Conservation (phyloP, 2,329 filamentous ascomycete species). For the Aspergillus viridinutans region DNA sequence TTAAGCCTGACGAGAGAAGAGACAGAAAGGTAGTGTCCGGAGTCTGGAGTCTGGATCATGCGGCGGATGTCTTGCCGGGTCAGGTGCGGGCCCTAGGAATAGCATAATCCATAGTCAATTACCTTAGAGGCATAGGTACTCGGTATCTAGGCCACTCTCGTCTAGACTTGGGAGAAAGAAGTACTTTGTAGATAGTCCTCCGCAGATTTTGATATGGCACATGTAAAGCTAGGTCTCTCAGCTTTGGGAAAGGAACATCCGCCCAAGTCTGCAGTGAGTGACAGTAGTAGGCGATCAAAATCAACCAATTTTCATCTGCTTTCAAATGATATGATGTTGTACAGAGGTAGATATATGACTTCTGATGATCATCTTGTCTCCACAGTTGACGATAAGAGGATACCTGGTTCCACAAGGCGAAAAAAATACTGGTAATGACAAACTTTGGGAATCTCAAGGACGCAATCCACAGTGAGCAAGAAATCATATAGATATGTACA, state of each 20-base stretch:
- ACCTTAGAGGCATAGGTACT: neutral
- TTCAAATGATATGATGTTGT: neutral
- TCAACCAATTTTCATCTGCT: neutral
- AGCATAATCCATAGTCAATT: neutral
- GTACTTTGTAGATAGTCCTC: neutral
- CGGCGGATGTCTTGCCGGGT: constrained; percentile 3
- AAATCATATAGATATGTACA: neutral
- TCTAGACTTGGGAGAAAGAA: neutral
- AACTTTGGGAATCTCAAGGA: neutral
- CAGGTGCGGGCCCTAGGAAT: constrained; percentile 4
- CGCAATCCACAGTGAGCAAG: neutral
- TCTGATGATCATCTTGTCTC: neutral
- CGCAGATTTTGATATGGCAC: neutral
- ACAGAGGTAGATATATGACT: neutral
- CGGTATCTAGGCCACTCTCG: neutral
- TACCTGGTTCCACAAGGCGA: neutral
- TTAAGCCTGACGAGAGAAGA: neutral
- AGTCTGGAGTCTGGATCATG: constrained; percentile 8
- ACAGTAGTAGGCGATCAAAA: neutral
- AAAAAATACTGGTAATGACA: neutral
- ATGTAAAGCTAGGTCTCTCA: neutral
- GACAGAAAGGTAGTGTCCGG: neutral
- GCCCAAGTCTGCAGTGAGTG: neutral
- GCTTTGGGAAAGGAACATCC: neutral
- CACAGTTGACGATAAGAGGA: neutral